Conservation (phyloP, 257 asterid genomes). For the Solanum chilense region DNA sequence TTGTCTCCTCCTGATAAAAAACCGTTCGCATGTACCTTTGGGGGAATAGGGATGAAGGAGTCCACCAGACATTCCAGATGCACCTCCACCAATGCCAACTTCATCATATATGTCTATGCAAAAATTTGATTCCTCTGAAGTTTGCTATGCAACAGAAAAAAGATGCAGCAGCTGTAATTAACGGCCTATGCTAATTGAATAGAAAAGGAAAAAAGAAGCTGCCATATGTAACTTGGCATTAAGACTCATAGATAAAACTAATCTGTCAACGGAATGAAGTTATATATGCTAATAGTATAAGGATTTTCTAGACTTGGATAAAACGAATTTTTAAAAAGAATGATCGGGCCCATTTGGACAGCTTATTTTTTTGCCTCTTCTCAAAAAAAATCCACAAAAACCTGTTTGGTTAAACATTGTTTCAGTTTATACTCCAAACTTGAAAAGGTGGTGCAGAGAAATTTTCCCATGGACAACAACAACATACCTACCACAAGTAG, state of each 20-base stretch:
- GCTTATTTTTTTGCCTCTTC: neutral
- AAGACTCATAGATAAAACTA: neutral
- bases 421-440: neutral
- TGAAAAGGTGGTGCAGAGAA: neutral
- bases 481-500: neutral
- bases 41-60: slow-evolving; percentile 97
- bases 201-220: neutral
- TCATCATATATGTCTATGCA: slow-evolving; percentile 80
- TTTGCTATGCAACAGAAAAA: slow-evolving; percentile 30
- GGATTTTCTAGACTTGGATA: neutral
- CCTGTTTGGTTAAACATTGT: neutral
- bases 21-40: slow-evolving; percentile 39
- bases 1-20: neutral
- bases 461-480: neutral
- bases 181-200: slow-evolving; percentile 3
- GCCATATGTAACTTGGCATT: neutral
- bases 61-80: slow-evolving; percentile 98
- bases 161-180: neutral
- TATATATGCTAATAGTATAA: neutral
- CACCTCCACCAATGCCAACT: slow-evolving; percentile 95
- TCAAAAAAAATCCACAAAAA: neutral
- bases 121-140: slow-evolving; percentile 45
- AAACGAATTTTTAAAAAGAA: neutral
- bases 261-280: neutral
- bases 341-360: neutral